These are phyloP conservation scores for Mycena venus DNA, from an alignment of 768 basidiomycete genomes.

Conservation along the genomic window DNA sequence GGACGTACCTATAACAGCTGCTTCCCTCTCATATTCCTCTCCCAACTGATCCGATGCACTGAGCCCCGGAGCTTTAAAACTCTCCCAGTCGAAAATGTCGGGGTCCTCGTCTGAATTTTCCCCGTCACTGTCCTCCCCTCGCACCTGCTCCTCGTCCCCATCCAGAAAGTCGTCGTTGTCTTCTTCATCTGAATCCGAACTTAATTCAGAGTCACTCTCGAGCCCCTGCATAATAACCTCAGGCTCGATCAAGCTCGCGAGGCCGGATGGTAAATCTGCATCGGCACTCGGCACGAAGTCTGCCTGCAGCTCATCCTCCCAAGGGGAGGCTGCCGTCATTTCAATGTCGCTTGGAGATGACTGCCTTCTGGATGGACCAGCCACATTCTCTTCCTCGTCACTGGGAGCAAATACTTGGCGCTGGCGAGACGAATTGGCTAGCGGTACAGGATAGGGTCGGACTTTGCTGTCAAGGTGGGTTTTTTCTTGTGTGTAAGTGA, in stretches of 20 bases:
- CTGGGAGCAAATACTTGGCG: too few relatives aligned
- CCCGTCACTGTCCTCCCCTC: background rate
- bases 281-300: background rate
- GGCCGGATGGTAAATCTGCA: background rate
- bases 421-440: too few relatives aligned
- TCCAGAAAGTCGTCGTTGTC: background rate
- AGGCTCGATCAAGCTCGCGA: background rate
- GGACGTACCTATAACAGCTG: too few relatives aligned
- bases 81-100: conserved; percentile 13
- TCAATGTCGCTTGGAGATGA: too few relatives aligned
- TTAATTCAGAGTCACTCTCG: too few relatives aligned
- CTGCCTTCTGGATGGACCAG: too few relatives aligned
- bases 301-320: too few relatives aligned
- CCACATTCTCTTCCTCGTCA: too few relatives aligned
- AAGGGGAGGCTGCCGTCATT: too few relatives aligned
- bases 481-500: too few relatives aligned
- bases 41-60: background rate
- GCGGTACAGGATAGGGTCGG: too few relatives aligned
- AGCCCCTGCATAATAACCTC: background rate
- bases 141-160: background rate
- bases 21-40: background rate
- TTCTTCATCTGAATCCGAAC: background rate
- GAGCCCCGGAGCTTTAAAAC: background rate
- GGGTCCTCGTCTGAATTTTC: background rate
- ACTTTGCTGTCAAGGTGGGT: too few relatives aligned